Conservation (phyloP, 768 basidiomycete species). For the Scleroderma bovista region DNA sequence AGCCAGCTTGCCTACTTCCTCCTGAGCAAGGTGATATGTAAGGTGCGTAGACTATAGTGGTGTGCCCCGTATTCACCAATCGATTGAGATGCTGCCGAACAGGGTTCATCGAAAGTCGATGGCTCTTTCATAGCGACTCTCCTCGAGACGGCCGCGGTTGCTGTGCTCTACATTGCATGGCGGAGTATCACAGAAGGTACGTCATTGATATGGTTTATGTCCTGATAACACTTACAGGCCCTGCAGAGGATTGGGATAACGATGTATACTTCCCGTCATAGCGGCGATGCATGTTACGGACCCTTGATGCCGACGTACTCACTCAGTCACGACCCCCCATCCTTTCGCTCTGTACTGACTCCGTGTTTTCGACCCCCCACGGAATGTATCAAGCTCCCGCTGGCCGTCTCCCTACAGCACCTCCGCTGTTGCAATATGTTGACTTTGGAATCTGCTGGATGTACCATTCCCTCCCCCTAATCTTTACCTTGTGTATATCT, state of each 20-base stretch:
- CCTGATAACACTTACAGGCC: background rate
- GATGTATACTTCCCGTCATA: slow-evolving; percentile 41
- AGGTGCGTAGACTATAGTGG: slow-evolving; percentile 32
- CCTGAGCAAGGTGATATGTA: slow-evolving; percentile 71
- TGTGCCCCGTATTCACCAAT: slow-evolving; percentile 1
- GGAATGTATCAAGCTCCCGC: slow-evolving; percentile 2
- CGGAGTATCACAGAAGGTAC: slow-evolving; percentile 82
- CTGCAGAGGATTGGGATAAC: slow-evolving; percentile 46
- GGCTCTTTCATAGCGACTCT: slow-evolving; percentile 84
- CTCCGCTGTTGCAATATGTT: background rate
- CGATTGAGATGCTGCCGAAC: slow-evolving; percentile 9
- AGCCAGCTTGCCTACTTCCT: slow-evolving; percentile 82
- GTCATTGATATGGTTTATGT: slow-evolving; percentile 13
- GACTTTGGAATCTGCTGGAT: background rate
- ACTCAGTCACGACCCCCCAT: background rate
- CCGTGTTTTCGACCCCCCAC: background rate
- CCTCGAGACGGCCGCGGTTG: slow-evolving; percentile 72
- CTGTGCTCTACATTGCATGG: slow-evolving; percentile 74
- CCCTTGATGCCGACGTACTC: background rate
- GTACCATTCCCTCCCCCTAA: too few species aligned
- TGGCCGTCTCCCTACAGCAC: slow-evolving; percentile 2
- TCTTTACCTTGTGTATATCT: too few species aligned
- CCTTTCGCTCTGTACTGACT: background rate
- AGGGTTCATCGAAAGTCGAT: slow-evolving; percentile 73
- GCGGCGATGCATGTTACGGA: background rate